Evolutionary conservation across 2,329 filamentous ascomycete genomes (phyloP), one percentile per base, ranked within the genome.

Genomic region (Fusarium agapanthi): DNA sequence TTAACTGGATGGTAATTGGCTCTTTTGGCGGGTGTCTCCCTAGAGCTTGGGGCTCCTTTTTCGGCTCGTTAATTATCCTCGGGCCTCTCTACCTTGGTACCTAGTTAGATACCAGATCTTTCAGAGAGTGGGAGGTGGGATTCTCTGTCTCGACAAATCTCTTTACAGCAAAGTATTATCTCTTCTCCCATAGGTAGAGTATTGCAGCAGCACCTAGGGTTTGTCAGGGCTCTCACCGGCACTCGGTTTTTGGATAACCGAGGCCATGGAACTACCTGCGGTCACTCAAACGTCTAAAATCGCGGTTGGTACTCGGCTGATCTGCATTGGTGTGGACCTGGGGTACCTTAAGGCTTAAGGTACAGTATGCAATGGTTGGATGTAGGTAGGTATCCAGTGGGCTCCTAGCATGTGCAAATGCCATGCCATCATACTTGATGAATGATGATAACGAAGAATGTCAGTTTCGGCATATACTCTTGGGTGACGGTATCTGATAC

Each of bases 211-310:
- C n/a, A 37, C 14, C 24, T 22, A 14, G 32, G 55, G 28, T 24
- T 37, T 44, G 40, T 43, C 26, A 44, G 40, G 47, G 65, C 34
- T 62, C 43, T 63, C 56, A 55, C 64, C 75, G 75, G 75, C 68
- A 68, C 60, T 72, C 69, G 71, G 75, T 54, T 72, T 65, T 64
- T 68, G 57, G 47, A 76, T 77, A 77, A 67, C 75, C 75, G 75
- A 76, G 75, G 75, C 61, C 67, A 63, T 51, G 41, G 22, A 53
- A 53, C 48, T 28, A 41, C 35, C 53, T 28, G 38, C 32, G 43
- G 51, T 38, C 47, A 38, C 28, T 63, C 40, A 50, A 50, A 55
- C 44, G 47, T 54, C 57, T 53, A 61, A 61, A 61, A 30, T 65
- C 58, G 51, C 61, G 61, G 61, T 59, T 65, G 26, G 54, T 62